Conservation (phyloP, 2,329 filamentous ascomycete genomes). For the Daldinia sp. region DNA sequence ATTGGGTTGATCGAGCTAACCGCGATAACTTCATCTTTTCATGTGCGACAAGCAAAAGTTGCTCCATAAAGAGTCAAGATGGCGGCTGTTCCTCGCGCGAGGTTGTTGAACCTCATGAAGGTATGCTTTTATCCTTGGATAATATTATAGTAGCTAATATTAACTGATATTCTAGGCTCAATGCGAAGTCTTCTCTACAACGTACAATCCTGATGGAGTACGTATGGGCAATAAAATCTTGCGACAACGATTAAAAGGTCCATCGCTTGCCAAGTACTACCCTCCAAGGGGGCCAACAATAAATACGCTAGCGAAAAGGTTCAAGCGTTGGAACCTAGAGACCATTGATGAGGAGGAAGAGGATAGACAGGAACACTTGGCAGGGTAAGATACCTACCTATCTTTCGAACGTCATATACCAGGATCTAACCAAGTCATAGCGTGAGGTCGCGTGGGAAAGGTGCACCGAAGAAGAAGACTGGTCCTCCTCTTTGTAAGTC, state of each 20-base stretch:
- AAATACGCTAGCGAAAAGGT: constrained; percentile 76
- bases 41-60: constrained; percentile 15
- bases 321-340: constrained; percentile 72
- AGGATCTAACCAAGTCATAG: constrained; percentile 54
- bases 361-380: constrained; percentile 79
- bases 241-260: constrained; percentile 86
- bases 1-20: neutral
- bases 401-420: constrained; percentile 23
- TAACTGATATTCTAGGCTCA: constrained; percentile 67
- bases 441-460: constrained; percentile 83
- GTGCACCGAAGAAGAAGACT: constrained; percentile 87
- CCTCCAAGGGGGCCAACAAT: constrained; percentile 70
- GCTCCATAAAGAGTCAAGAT: constrained; percentile 48
- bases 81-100: constrained; percentile 69
- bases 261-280: constrained; percentile 86
- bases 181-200: constrained; percentile 91
- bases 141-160: constrained; percentile 16
- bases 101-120: constrained; percentile 79
- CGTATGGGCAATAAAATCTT: constrained; percentile 93
- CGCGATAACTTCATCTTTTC: constrained; percentile 13
- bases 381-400: constrained; percentile 60
- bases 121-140: constrained; percentile 53
- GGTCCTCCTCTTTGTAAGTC: constrained; percentile 48
- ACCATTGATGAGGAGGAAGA: constrained; percentile 80
- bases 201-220: constrained; percentile 83